Base-by-base conservation (phyloP, 257 asterid genomes). In the Solanum rostratum region DNA sequence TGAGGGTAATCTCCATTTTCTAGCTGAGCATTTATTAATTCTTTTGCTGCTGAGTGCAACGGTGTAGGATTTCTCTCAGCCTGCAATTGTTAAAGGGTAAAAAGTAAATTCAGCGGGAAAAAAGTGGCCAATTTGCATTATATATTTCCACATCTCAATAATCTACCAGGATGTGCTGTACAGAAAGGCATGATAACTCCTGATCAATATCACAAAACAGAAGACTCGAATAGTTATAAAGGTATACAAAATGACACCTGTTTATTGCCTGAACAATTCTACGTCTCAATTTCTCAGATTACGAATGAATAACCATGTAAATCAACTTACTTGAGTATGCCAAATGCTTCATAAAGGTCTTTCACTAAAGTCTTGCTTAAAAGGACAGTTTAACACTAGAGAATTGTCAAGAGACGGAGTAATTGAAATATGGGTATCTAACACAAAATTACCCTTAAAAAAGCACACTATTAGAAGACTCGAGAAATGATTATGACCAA, bases 1-100 rank as follows among this genome's bases (percentile, higher is more conserved):
- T 96, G 99, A 16, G 98, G 98, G 84, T 87, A 96, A 92, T 96
- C 99, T 88, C 98, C 99, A 87, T 96, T 90, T 88, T 96, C 99
- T 76, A 85, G 84, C 85, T 96, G 99, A 86, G 98, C 92, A 87
- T 96, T 96, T 84, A 96, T 96, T 29, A 96, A 86, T 79, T 90
- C 84, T 88, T 94, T 92, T 57, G 98, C 97, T 86, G 98, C 99
- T 52, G 91, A 91, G 88, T 96, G 98, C 90, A 96, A 88, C 76
- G 98, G 98, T 50, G 85, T 84, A 30, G 97, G 92, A 88, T 96
- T 94, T 87, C 99, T 94, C 89, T 92, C 94, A 39, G 95, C 95
- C 98, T 96, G 93, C 88, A 88, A 81, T 65, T 82, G 59, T 68
- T 68, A 29, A 62, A 81, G 85, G 81, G 54, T 85, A 37, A 76